Evolutionary conservation across 495 filamentous ascomycete species (phyloP).

Genomic region (Choiromyces venosus): DNA sequence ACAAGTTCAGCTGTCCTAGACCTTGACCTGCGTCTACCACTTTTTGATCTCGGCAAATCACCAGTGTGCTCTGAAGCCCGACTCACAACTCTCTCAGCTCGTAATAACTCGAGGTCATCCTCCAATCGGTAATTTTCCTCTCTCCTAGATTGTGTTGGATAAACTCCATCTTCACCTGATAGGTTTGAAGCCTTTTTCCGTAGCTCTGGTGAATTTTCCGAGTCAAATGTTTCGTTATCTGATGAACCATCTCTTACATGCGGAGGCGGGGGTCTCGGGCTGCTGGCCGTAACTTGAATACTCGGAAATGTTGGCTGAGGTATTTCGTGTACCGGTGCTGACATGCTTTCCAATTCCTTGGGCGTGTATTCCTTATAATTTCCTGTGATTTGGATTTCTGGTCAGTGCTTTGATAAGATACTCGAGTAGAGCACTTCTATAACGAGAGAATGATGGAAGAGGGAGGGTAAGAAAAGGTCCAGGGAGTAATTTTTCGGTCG

Average conservation of each 20-base stretch:
- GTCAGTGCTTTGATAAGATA: not conserved
- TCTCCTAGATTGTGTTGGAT: constrained; percentile 23
- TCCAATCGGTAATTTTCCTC: constrained; percentile 69
- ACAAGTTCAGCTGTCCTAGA: constrained; percentile 56
- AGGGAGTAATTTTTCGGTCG: not conserved
- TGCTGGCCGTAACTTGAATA: constrained; percentile 9
- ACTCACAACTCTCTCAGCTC: constrained; percentile 70
- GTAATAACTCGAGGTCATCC: constrained; percentile 78
- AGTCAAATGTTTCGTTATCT: not conserved
- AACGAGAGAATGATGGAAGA: not conserved
- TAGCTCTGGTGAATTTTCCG: not conserved
- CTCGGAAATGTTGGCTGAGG: constrained; percentile 22
- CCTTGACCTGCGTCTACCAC: constrained; percentile 33
- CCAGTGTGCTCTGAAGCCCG: constrained; percentile 46
- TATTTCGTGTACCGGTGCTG: constrained; percentile 20
- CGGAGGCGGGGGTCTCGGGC: constrained; percentile 10
- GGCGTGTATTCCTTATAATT: not conserved
- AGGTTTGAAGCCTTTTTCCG: not conserved
- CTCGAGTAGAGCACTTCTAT: not conserved
- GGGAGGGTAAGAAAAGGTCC: not conserved
- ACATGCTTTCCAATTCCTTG: constrained; percentile 10
- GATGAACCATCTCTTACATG: constrained; percentile 3
- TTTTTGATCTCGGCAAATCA: constrained; percentile 45
- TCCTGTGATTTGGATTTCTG: not conserved
- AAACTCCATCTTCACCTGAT: not conserved